A percentile compares a stretch with the other conserved stretches of the same genome.
Conservation (phyloP, 2,329 filamentous ascomycete species). For the Cladosporium sphaerospermum region DNA sequence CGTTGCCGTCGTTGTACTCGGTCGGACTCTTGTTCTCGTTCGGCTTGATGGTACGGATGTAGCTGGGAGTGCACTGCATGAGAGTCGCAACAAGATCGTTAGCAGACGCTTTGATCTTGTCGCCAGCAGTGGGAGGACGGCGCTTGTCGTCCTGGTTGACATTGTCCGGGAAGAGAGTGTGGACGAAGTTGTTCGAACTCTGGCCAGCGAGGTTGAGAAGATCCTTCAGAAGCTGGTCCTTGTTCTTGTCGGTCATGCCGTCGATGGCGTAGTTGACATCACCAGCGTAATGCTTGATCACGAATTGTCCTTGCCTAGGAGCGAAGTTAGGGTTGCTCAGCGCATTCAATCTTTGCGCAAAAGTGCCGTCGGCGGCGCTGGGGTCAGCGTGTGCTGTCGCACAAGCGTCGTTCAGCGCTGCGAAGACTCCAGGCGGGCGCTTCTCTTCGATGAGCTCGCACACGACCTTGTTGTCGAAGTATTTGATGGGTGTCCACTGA, state of each 20-base stretch:
- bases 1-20: constrained; percentile 87
- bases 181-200: constrained; percentile 80
- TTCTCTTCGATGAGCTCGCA: constrained; percentile 94
- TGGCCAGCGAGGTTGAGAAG: constrained; percentile 78
- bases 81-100: constrained; percentile 91
- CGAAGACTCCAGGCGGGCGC: constrained; percentile 85
- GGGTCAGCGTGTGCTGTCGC: constrained; percentile 98
- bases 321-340: constrained; percentile 89
- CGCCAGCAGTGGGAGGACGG: constrained; percentile 87
- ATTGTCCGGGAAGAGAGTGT: constrained; percentile 82
- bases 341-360: constrained; percentile 86
- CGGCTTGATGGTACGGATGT: constrained; percentile 98
- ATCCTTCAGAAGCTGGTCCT: constrained; percentile 93
- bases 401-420: constrained; percentile 93
- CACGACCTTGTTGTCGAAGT: constrained; percentile 99
- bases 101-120: constrained; percentile 90
- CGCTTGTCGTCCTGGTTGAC: constrained; percentile 95
- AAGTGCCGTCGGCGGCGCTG: constrained; percentile 87
- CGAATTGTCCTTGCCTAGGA: constrained; percentile 88
- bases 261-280: constrained; percentile 92
- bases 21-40: constrained; percentile 97
- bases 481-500: constrained; percentile 97
- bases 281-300: constrained; percentile 97
- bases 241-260: constrained; percentile 99
- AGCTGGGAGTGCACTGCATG: constrained; percentile 96